Evolutionary conservation across 306 rosid species (phyloP).

Genomic region (Erythrophleum fordii): DNA sequence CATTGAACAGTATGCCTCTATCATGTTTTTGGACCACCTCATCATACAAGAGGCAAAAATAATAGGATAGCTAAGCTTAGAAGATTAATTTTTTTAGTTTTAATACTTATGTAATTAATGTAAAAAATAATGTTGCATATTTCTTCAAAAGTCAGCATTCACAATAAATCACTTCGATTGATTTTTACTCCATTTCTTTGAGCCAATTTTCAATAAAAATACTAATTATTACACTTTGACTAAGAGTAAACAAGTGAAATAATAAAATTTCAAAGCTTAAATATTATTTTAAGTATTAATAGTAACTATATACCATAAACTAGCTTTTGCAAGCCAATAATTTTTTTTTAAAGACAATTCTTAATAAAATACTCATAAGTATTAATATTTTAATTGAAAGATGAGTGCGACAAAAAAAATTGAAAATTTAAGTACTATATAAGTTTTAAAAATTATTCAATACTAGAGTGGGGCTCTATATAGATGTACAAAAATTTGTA

Average conservation of each 20-base stretch:
- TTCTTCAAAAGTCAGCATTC: too few relatives aligned
- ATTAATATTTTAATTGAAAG: too few relatives aligned
- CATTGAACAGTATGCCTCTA: background rate
- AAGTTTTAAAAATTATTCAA: too few relatives aligned
- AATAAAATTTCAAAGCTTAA: background rate
- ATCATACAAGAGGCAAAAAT: background rate
- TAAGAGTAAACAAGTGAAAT: background rate
- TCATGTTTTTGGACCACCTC: conserved; percentile 41
- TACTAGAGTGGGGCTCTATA: too few relatives aligned
- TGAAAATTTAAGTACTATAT: too few relatives aligned
- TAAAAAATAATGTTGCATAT: background rate
- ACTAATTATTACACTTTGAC: background rate
- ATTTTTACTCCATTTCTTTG: background rate
- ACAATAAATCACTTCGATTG: background rate
- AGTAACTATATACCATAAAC: conserved; percentile 13
- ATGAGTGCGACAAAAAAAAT: too few relatives aligned
- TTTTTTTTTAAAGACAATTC: background rate
- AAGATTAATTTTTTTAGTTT: background rate
- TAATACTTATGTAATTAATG: background rate
- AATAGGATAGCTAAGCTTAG: background rate
- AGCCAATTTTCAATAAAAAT: background rate
- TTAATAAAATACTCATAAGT: too few relatives aligned
- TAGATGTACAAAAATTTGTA: too few relatives aligned
- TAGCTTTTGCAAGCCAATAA: conserved; percentile 33
- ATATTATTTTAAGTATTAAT: background rate